Percentiles rank a stretch among this genome's conserved stretches.
Conservation (phyloP, 805 yeast species). For the Scheffersomyces stipitis region DNA sequence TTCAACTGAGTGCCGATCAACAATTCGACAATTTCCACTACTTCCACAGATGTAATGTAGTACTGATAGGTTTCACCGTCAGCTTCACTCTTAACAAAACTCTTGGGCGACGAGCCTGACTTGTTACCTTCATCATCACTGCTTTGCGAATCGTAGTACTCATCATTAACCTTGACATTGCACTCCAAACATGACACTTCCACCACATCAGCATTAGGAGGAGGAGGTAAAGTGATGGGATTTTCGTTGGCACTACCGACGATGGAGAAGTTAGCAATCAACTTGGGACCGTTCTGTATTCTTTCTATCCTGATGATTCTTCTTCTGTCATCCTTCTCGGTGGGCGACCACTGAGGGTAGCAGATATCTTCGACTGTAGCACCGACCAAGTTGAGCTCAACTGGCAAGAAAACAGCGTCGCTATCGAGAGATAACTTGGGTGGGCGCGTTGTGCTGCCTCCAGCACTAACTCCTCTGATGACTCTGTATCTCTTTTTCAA, state of each 20-base stretch:
- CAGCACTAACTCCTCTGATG: constrained; percentile 57
- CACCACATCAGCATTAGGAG: constrained; percentile 42
- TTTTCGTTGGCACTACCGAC: constrained; percentile 52
- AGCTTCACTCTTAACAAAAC: constrained; percentile 14
- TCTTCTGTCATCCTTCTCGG: constrained; percentile 50
- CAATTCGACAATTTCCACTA: constrained; percentile 62
- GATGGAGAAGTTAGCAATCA: constrained; percentile 50
- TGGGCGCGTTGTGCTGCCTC: constrained; percentile 57
- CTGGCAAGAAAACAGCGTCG: constrained; percentile 41
- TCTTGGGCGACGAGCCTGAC: constrained; percentile 4
- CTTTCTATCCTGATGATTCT: constrained; percentile 61
- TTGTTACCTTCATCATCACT: constrained; percentile 19
- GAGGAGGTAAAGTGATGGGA: constrained; percentile 37
- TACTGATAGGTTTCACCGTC: constrained; percentile 31
- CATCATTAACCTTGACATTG: constrained; percentile 26
- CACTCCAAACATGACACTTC: constrained; percentile 64
- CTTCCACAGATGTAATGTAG: constrained; percentile 68
- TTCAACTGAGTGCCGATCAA: constrained; percentile 50
- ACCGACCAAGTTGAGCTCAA: constrained; percentile 44
- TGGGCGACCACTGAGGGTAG: constrained; percentile 47
- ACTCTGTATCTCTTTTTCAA: constrained; percentile 36
- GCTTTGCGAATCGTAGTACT: constrained; percentile 20
- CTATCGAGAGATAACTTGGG: constrained; percentile 41
- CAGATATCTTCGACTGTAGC: constrained; percentile 51
- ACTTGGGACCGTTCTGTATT: constrained; percentile 46